Evolutionary conservation across 2,329 filamentous ascomycete species (phyloP).

Genomic region (Exutisphaerella laricina): DNA sequence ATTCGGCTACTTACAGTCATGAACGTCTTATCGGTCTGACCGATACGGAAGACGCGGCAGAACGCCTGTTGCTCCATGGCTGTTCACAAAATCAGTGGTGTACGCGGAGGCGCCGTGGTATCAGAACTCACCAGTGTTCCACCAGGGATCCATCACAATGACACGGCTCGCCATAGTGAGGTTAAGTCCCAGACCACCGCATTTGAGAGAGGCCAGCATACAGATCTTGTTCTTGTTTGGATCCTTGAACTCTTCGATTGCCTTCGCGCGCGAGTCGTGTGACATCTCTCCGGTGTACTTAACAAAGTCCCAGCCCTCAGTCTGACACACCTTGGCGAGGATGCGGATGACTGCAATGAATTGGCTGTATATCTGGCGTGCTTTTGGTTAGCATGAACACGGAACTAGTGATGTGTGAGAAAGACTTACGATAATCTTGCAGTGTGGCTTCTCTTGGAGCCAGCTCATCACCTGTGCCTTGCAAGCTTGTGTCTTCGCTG

Average conservation of each 20-base stretch:
- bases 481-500: conserved; percentile 43
- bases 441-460: conserved; percentile 39
- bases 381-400: not conserved
- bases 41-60: conserved; percentile 58
- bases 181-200: conserved; percentile 55
- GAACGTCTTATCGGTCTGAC: conserved; percentile 56
- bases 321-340: conserved; percentile 45
- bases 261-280: conserved; percentile 40
- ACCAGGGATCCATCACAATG: conserved; percentile 50
- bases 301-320: conserved; percentile 46
- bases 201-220: conserved; percentile 52
- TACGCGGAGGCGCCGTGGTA: too few species aligned
- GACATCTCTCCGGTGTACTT: conserved; percentile 49
- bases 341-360: conserved; percentile 52
- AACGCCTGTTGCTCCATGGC: conserved; percentile 39
- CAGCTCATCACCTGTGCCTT: conserved; percentile 45
- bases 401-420: not conserved
- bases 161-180: conserved; percentile 51
- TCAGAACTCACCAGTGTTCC: conserved; percentile 47
- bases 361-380: conserved; percentile 49
- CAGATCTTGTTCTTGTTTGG: conserved; percentile 38
- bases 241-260: conserved; percentile 43
- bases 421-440: conserved; percentile 47
- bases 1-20: conserved; percentile 38
- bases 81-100: too few species aligned